Evolutionary conservation across 169 alveolate genomes (phyloP), one percentile per base, ranked within the genome.

Genomic region (Eimeria maxima): DNA sequence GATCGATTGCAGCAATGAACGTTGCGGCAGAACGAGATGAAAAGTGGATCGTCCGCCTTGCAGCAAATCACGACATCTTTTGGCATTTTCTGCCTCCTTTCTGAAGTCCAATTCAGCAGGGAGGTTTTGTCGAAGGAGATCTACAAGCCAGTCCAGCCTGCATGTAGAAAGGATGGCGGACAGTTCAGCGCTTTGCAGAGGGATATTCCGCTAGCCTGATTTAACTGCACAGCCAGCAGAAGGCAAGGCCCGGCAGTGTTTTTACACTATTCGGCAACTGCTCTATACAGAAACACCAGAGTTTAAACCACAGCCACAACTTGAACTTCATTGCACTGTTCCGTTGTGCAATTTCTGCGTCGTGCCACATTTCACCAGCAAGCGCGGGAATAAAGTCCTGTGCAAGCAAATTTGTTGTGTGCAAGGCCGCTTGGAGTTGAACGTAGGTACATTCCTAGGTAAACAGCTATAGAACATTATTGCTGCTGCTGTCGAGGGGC

Each of bases 91-190:
- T 3, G 95, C 96, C 71, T 95, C 96, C 47, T 65, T 53, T 29
- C 87, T 29, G 57, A 95, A 95, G 81, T 95, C 95, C 73, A 78
- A 18, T n/a, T 95, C 96, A 13, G 74, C 74, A 45, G 96, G 96
- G 29, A 95, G 93, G 38, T 95, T 95, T 60, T 73, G 67, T 53
- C 92, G 92, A 8, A 95, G 88, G 91, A 95, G 74, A 65, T 86
- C 95, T 47, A 55, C 89, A 13, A 95, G 91, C 96, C 96, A 95
- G 55, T 88, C 83, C 27, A 95, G 80, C 71, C 96, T 95, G 86
- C 93, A 55, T 22, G 93, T 27, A 73, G 83, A 73, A 33, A 29
- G 50, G 53, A 38, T 11, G 29, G 29, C n/a, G 29, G 18, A 73
- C 83, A 73, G 83, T 73, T 27, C 47, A 69, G n/a, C 27, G 80